Evolutionary conservation across 108 stramenopile genomes (phyloP), one percentile per base, ranked within the genome.

Genomic region (Conticribra weissflogii): DNA sequence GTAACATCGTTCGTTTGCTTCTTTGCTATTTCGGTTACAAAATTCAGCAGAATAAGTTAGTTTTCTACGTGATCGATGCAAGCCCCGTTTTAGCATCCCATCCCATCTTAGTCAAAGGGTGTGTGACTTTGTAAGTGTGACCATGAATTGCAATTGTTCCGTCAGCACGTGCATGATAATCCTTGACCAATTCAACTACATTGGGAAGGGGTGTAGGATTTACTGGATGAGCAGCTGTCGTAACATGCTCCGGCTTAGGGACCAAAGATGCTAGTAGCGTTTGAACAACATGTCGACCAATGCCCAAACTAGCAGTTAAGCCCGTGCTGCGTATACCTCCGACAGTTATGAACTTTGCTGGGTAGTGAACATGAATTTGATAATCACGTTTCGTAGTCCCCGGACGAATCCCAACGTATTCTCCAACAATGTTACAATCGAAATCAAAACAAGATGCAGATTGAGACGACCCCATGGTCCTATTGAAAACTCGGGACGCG

Each of bases 301-400:
- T 87, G 0, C 89, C 93, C 3, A 87, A 64, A 53, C 83, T 85
- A 1, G 90, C 93, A 16, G 93, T 88, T 32, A 91, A 66, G 0
- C 93, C 93, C 30, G 93, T 95, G 9, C 86, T 87, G 17, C 93
- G 80, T 27, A 95, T 91, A 17, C 89, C 84, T 16, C 88, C 93
- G 8, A 85, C 90, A 18, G 81, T 85, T 36, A 95, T 69, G 73
- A 87, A 92, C 21, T 59, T 28, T n/a, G 64, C 44, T 12, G 62
- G 23, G 16, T 82, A 63, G 16, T 48, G 19, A 30, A 83, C 27
- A 29, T 75, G 74, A 34, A 94, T 88, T 55, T 95, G 89, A 67
- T 90, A 91, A 78, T 92, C 90, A 28, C 89, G 78, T 23, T 86
- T 73, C 29, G 85, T 59, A 14, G 87, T 87, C 21, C 85, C 90